phyloP scores from a whole-genome alignment of 352 stramenopile genomes.

The Globisporangium carolinianum region DNA sequence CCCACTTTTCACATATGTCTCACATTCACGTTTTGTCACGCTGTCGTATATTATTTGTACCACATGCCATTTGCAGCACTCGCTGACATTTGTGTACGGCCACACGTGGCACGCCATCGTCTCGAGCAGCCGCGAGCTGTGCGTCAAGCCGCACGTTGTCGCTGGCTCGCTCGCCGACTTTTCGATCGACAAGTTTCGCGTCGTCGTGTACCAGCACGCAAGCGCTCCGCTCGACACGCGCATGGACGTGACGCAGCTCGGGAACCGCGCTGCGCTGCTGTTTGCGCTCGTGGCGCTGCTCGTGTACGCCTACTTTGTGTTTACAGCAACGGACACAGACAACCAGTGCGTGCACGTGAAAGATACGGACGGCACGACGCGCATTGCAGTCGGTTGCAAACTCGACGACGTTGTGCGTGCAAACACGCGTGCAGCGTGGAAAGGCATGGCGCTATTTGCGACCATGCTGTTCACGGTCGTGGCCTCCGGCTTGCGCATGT shows the following conservation, averaged over 20 bases:
- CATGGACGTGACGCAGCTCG: slow-evolving; percentile 54
- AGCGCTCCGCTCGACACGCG: slow-evolving; percentile 41
- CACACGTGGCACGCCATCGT: slow-evolving; percentile 69
- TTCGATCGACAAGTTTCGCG: slow-evolving; percentile 35
- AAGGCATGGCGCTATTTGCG: slow-evolving; percentile 44
- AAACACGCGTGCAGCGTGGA: slow-evolving; percentile 36
- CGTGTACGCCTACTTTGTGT: slow-evolving; percentile 51
- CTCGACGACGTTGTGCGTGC: slow-evolving; percentile 33
- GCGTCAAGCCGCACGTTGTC: slow-evolving; percentile 45
- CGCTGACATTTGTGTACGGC: slow-evolving; percentile 52
- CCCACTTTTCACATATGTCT: too few species aligned
- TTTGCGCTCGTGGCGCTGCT: slow-evolving; percentile 54
- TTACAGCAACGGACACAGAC: slow-evolving; percentile 39
- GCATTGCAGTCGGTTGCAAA: slow-evolving; percentile 34
- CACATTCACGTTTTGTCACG: too few species aligned
- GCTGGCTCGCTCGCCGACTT: slow-evolving; percentile 41
- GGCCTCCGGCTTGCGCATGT: slow-evolving; percentile 57
- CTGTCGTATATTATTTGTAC: neutral
- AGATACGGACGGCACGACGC: slow-evolving; percentile 9
- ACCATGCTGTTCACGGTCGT: slow-evolving; percentile 53
- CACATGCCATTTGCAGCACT: slow-evolving; percentile 23
- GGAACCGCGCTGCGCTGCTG: slow-evolving; percentile 49
- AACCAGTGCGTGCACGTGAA: slow-evolving; percentile 22
- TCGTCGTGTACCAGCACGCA: slow-evolving; percentile 68
- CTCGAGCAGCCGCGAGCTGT: slow-evolving; percentile 44